These are phyloP conservation scores for Pontederia crassipes DNA, from an alignment of 176 grass and related monocot species.

Conservation along the genomic window DNA sequence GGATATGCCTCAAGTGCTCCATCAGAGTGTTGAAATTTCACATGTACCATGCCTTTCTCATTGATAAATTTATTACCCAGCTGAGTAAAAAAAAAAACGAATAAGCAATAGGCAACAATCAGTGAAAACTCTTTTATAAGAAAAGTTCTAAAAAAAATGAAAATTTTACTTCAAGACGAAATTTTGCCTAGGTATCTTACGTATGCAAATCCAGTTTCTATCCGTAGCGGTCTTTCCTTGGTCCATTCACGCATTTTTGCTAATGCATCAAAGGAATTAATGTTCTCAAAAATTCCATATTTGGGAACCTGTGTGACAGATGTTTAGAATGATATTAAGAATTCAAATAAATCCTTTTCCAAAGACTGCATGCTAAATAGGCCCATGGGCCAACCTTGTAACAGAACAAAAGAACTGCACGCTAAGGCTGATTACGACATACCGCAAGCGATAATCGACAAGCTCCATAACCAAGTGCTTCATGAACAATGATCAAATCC, in stretches of 20 bases:
- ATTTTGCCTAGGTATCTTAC: slow-evolving; percentile 28
- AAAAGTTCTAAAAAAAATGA: slow-evolving; percentile 13
- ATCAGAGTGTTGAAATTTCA: slow-evolving; percentile 53
- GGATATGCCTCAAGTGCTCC: slow-evolving; percentile 92
- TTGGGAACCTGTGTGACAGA: slow-evolving; percentile 57
- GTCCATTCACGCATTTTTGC: slow-evolving; percentile 83
- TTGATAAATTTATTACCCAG: slow-evolving; percentile 66
- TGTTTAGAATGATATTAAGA: slow-evolving; percentile 6
- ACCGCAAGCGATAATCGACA: slow-evolving; percentile 83
- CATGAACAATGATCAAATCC: slow-evolving; percentile 85
- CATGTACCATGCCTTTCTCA: slow-evolving; percentile 70
- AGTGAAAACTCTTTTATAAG: background rate
- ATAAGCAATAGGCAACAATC: too few species aligned
- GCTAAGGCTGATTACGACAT: slow-evolving; percentile 20
- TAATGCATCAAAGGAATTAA: slow-evolving; percentile 68
- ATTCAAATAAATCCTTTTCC: slow-evolving; percentile 16
- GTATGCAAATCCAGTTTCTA: slow-evolving; percentile 91
- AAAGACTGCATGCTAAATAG: too few species aligned
- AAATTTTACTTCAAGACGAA: background rate
- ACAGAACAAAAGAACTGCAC: slow-evolving; percentile 9
- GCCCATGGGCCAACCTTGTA: too few species aligned
- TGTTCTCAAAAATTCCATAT: slow-evolving; percentile 84
- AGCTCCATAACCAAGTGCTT: slow-evolving; percentile 73
- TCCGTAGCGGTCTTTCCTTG: slow-evolving; percentile 57
- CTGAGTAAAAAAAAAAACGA: slow-evolving; percentile 33